Base-by-base conservation (phyloP, 306 rosid genomes). In the Cyclanthera cordifolia region DNA sequence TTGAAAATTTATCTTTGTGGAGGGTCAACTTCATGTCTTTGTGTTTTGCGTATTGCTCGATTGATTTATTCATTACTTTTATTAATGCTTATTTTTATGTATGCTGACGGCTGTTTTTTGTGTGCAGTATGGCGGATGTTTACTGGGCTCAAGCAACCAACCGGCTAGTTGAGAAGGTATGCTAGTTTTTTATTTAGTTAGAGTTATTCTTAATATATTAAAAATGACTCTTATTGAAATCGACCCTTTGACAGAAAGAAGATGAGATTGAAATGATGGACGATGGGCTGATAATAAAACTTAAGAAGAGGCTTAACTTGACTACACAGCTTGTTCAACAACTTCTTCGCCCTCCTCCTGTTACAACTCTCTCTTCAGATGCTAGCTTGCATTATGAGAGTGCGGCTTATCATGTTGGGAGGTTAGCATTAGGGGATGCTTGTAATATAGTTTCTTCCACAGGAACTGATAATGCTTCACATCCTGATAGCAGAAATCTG, bases 281-380 rank as follows among this genome's bases (percentile, higher is more conserved):
- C 41, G 96, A 89, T 59, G 78, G 80, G 64, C 78, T 70, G 2
- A 77, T 73, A 50, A 70, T 77, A 43, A 89, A 83, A 78, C 59
- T 84, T n/a, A 92, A 72, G 80, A 82, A 82, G 77, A 78, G 97
- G 80, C 95, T 89, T 58, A 77, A 81, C 67, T 83, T 85, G 84
- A 87, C 95, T 5, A 78, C 92, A 6, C 96, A 84, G 81, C 95
- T 92, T 60, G 78, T 89, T 84, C 97, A 92, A 80, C 95, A 87
- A 76, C 85, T 92, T 74, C 84, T 92, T 74, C 73, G 59, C 54
- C 84, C 96, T 71, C 95, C 94, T 71, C 77, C 92, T 28, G 76
- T 85, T 2, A 73, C 76, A 12, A 72, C 82, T 75, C 96, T 92
- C 78, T 87, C 87, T 55, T 82, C 86, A 27, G 93, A 84, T 76